These are phyloP conservation scores for Eucalyptus regnans DNA, from an alignment of 345 rosid species.

Conservation along the genomic window DNA sequence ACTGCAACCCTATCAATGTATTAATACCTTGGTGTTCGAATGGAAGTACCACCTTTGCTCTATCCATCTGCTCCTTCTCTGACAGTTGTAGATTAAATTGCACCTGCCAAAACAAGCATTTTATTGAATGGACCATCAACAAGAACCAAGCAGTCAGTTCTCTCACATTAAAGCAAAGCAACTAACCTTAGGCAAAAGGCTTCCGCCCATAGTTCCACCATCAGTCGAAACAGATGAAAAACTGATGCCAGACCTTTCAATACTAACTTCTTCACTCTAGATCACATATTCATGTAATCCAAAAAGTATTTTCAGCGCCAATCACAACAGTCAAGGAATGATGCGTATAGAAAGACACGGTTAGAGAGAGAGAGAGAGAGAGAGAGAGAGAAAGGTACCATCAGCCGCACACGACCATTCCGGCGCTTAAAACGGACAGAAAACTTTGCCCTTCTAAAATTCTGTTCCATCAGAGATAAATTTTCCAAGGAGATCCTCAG, in stretches of 20 bases:
- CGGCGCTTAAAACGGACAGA: constrained; percentile 69
- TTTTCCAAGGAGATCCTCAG: constrained; percentile 31
- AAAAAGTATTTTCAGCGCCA: not conserved
- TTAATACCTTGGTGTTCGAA: constrained; percentile 89
- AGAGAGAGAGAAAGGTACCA: constrained; percentile 26
- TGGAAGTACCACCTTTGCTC: constrained; percentile 87
- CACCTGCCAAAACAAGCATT: constrained; percentile 34
- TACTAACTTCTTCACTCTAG: constrained; percentile 59
- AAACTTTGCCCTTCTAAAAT: constrained; percentile 46
- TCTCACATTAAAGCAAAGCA: not conserved
- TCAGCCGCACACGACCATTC: constrained; percentile 72
- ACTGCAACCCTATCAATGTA: not conserved
- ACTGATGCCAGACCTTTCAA: constrained; percentile 40
- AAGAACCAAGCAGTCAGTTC: not conserved
- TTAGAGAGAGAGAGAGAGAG: not conserved
- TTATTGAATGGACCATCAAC: not conserved
- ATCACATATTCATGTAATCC: not conserved
- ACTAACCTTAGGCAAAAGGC: constrained; percentile 73
- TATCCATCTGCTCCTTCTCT: constrained; percentile 65
- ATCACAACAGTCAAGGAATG: not conserved
- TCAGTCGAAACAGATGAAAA: constrained; percentile 48
- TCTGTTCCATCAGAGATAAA: constrained; percentile 31
- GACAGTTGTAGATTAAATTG: constrained; percentile 73
- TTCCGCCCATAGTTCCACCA: constrained; percentile 27
- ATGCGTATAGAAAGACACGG: not conserved